These are phyloP conservation scores for Aspergillus proliferans DNA, from an alignment of 2,329 filamentous ascomycete genomes.

Conservation along the genomic window DNA sequence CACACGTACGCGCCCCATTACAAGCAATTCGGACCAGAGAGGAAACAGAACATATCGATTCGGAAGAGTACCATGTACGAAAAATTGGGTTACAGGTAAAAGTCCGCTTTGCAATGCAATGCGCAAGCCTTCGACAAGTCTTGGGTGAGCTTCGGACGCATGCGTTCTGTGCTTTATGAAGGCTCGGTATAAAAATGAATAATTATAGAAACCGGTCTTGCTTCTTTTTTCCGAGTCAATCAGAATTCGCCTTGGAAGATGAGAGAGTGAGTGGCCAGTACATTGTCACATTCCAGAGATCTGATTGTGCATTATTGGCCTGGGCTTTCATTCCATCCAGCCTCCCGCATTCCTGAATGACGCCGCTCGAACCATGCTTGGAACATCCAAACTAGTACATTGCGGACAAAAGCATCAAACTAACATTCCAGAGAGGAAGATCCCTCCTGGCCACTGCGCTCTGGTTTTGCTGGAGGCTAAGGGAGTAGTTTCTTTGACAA, in stretches of 20 bases:
- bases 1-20: background rate
- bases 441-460: background rate
- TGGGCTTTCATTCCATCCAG: constrained; percentile 28
- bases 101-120: background rate
- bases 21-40: background rate
- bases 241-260: background rate
- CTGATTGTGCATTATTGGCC: constrained; percentile 24
- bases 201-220: constrained; percentile 13
- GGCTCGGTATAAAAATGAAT: constrained; percentile 2
- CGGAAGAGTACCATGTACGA: background rate
- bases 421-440: background rate
- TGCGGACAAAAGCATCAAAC: no score
- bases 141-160: background rate
- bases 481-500: constrained; percentile 6
- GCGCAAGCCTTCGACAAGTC: background rate
- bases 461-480: background rate
- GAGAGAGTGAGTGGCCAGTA: constrained; percentile 3
- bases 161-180: background rate
- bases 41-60: background rate
- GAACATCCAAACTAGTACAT: no score
- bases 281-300: constrained; percentile 18
- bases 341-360: constrained; percentile 14
- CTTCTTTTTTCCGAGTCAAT: background rate
- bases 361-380: background rate
- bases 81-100: background rate